phyloP scores from a whole-genome alignment of 2,329 filamentous ascomycete genomes.

The Lachnellula subtilissima region DNA sequence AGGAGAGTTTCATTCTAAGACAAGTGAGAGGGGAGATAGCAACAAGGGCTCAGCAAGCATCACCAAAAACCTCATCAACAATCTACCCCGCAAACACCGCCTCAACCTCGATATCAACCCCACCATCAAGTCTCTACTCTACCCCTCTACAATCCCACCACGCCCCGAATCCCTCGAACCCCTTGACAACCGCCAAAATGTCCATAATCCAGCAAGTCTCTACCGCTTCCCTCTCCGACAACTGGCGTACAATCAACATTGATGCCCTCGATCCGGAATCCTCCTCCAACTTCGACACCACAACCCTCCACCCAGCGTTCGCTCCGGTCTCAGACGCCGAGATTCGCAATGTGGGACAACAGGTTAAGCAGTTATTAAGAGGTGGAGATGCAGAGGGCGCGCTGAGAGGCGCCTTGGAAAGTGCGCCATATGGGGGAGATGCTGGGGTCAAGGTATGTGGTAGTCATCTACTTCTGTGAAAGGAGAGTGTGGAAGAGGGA shows the following conservation, averaged over 20 bases:
- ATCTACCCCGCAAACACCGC: too few relatives aligned
- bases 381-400: slow-evolving; percentile 86
- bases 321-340: slow-evolving; percentile 72
- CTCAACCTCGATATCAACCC: not conserved
- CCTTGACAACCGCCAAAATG: slow-evolving; percentile 38
- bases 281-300: slow-evolving; percentile 83
- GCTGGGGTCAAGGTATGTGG: slow-evolving; percentile 52
- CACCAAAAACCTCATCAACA: too few relatives aligned
- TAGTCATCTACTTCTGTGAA: not conserved
- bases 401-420: slow-evolving; percentile 77
- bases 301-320: slow-evolving; percentile 72
- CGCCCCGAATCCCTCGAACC: not conserved
- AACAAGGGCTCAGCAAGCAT: not conserved
- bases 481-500: not conserved
- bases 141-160: not conserved
- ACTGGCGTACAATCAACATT: slow-evolving; percentile 88
- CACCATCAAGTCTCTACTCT: slow-evolving; percentile 2
- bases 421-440: slow-evolving; percentile 66
- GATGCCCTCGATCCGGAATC: slow-evolving; percentile 88
- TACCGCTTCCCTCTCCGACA: slow-evolving; percentile 54
- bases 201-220: slow-evolving; percentile 65
- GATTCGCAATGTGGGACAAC: slow-evolving; percentile 69
- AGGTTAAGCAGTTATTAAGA: slow-evolving; percentile 82
- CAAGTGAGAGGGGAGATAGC: too few relatives aligned
- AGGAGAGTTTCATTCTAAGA: too few relatives aligned